phyloP scores from a whole-genome alignment of 495 filamentous ascomycete genomes.

The Aspergillus leporis region DNA sequence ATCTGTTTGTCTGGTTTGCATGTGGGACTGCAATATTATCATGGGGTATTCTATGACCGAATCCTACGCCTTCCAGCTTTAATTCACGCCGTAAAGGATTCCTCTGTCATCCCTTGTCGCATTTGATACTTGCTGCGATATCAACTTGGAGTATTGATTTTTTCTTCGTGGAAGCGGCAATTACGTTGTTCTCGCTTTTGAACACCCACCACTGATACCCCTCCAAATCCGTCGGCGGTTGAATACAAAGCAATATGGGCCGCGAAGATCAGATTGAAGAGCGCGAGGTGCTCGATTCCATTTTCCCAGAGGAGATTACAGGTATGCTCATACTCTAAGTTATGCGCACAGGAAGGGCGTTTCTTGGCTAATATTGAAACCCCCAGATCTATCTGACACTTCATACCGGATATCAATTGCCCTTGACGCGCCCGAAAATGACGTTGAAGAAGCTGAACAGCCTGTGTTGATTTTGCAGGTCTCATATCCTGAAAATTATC shows the following conservation, averaged over 20 bases:
- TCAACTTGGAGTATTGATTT: not conserved
- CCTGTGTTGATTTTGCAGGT: slow-evolving; percentile 74
- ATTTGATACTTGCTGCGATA: not conserved
- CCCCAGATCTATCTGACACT: slow-evolving; percentile 76
- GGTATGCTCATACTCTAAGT: slow-evolving; percentile 44
- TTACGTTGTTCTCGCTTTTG: not conserved
- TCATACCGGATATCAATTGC: slow-evolving; percentile 81
- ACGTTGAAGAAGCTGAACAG: slow-evolving; percentile 51
- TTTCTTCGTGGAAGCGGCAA: not conserved
- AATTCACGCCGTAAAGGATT: not conserved
- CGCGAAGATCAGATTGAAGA: slow-evolving; percentile 93
- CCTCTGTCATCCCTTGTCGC: not conserved
- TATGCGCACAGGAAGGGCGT: not conserved
- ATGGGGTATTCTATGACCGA: slow-evolving; percentile 3
- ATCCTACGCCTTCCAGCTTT: not conserved
- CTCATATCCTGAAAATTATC: slow-evolving; percentile 82
- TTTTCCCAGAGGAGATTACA: slow-evolving; percentile 97
- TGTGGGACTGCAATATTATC: slow-evolving; percentile 40
- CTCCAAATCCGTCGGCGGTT: slow-evolving; percentile 34
- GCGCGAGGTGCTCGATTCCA: slow-evolving; percentile 94
- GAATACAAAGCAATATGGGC: slow-evolving; percentile 65
- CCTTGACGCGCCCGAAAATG: slow-evolving; percentile 69
- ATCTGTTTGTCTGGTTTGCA: slow-evolving; percentile 53
- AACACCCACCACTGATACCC: slow-evolving; percentile 23
- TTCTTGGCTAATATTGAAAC: slow-evolving; percentile 11